Conservation (phyloP, 2,329 filamentous ascomycete genomes). For the Calonectria hongkongensis region DNA sequence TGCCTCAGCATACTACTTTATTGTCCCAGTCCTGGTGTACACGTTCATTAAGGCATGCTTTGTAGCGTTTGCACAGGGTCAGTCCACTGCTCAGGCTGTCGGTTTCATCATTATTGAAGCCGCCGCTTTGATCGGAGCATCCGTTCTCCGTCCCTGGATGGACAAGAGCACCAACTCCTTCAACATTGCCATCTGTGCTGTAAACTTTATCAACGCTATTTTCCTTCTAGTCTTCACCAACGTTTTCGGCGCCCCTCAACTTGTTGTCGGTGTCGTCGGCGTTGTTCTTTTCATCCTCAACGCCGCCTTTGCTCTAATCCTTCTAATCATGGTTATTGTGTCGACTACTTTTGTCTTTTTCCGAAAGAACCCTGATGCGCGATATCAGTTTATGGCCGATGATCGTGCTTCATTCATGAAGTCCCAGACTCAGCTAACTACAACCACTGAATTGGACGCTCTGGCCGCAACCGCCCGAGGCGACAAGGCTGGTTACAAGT, state of each 20-base stretch:
- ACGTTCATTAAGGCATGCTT: conserved; percentile 92
- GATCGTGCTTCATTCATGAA: conserved; percentile 98
- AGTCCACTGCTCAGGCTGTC: conserved; percentile 84
- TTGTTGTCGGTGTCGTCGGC: conserved; percentile 92
- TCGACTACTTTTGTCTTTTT: conserved; percentile 82
- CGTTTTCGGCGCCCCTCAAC: conserved; percentile 87
- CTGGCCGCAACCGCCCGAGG: conserved; percentile 91
- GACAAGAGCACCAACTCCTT: conserved; percentile 98
- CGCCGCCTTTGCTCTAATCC: conserved; percentile 86
- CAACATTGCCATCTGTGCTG: conserved; percentile 92
- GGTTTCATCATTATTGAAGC: conserved; percentile 90
- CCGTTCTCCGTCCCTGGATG: conserved; percentile 95
- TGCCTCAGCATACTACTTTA: conserved; percentile 96
- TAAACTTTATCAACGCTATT: conserved; percentile 94
- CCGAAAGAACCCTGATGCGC: conserved; percentile 94
- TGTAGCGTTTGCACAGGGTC: conserved; percentile 85
- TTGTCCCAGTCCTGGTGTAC: conserved; percentile 86
- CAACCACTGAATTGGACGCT: conserved; percentile 91
- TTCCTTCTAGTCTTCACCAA: conserved; percentile 92
- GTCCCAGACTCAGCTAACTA: conserved; percentile 86
- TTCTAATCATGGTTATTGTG: conserved; percentile 85
- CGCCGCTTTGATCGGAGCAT: conserved; percentile 83
- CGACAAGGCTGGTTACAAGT: conserved; percentile 78
- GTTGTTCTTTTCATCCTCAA: conserved; percentile 93
- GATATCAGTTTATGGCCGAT: conserved; percentile 97